These are phyloP conservation scores for Coelastrella sp. DNA, from an alignment of 139 green algal genomes.

Conservation along the genomic window DNA sequence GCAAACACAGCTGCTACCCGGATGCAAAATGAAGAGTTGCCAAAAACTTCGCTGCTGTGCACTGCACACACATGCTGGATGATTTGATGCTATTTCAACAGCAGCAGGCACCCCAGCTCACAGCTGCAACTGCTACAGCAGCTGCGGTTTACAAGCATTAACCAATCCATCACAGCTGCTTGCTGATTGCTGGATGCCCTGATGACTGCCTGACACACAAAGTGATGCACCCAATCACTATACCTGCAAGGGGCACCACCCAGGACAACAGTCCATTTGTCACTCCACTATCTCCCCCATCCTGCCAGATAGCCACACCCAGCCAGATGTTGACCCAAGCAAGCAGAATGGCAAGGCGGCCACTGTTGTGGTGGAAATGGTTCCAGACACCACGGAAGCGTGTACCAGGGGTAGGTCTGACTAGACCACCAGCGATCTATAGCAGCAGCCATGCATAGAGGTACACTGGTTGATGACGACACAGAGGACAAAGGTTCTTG, in stretches of 20 bases:
- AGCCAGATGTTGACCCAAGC: slow-evolving; percentile 44
- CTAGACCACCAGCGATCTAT: neutral
- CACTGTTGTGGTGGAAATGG: slow-evolving; percentile 11
- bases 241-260: slow-evolving; percentile 27
- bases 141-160: neutral
- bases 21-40: too few species aligned
- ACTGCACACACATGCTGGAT: neutral
- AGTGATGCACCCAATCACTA: neutral
- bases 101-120: neutral
- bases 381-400: neutral
- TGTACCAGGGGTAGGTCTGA: neutral
- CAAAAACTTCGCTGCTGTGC: neutral
- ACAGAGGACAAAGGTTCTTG: neutral
- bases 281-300: neutral
- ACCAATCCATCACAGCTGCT: neutral
- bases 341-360: slow-evolving; percentile 8
- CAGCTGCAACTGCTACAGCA: neutral
- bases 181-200: neutral
- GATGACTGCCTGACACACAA: neutral
- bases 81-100: neutral
- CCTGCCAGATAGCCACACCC: slow-evolving; percentile 7
- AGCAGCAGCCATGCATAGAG: neutral
- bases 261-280: neutral
- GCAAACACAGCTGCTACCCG: neutral
- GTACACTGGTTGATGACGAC: neutral